Base-by-base conservation (phyloP, 148 eudicot species). In the Camellia sinensis region DNA sequence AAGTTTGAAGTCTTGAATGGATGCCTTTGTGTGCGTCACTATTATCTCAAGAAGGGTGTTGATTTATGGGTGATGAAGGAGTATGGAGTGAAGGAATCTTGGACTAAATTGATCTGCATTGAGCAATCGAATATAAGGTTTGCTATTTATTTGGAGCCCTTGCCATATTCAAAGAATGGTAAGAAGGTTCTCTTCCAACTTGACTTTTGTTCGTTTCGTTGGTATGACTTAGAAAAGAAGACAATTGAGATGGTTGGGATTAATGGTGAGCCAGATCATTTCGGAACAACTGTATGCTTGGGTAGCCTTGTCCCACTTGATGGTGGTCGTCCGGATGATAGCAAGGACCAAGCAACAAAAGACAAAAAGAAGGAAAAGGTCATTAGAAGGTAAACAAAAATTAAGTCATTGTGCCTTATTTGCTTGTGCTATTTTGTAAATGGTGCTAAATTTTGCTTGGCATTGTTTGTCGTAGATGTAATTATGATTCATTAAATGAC, bases 31-130 rank as follows among this genome's bases (percentile, higher is more conserved):
- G 50, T 79, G 13, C 1, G 81, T 21, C 6, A 78, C 22, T 50
- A 40, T 67, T 71, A 75, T 73, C 1, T 4, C 0, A 1, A 29
- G 50, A 22, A 41, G 21, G 45, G 70, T 45, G 53, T 52, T 37
- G 88, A 88, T 45, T 6, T 88, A 10, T 88, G 90, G 89, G 81
- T 87, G 41, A 84, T 87, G 89, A 67, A 80, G 75, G 80, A 76
- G 69, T 87, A 85, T 67, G 87, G 84, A n/a, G 85, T 80, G 56
- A 60, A 75, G 67, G 77, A 83, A n/a, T 82, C 87, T 6, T 87
- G 89, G 89, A 68, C 62, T 43, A 87, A 83, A 71, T 37, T 82
- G 78, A 59, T 87, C 12, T 80, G 80, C 2, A 65, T 80, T 73
- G 62, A 56, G 2, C 77, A 67, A 17, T 52, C 14, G 0, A 15